Evolutionary conservation across 805 yeast genomes (phyloP), one percentile per base, ranked within the genome.

Genomic region (Lachancea cidri): DNA sequence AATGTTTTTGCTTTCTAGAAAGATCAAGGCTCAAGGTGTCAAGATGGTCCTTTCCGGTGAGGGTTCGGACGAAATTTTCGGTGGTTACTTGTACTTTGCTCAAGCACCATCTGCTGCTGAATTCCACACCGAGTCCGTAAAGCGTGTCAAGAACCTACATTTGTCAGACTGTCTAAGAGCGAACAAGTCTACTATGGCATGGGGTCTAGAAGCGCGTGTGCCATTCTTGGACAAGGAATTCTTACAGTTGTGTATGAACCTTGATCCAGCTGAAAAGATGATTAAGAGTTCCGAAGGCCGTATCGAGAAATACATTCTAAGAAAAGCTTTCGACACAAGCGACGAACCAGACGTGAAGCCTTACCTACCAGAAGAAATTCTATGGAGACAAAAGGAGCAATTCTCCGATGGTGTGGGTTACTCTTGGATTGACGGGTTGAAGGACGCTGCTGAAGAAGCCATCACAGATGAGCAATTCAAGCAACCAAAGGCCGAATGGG

Each of bases 381-480:
- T 93, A 61, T 93, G 97, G 97, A 86, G 99, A 79, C 99, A 93
- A 74, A 93, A 93, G 81, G 99, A 93, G 73, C 99, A 93, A 72
- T 93, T 93, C 72, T 85, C 96, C 41, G 99, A 93, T 61, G 99
- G 99, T 70, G 99, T 93, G 45, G 99, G 99, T 50, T 93, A 93
- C 77, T 87, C 96, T 11, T 93, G 99, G 99, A 93, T 93, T 60
- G 99, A 93, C 66, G 88, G 95, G 42, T 78, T 93, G 64, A 93
- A 93, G 76, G 98, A 93, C 53, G 77, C 93, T 38, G 98, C 98
- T 47, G 95, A 88, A 68, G 75, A 74, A 54, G 75, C 77, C 42
- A 84, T 93, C 47, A 65, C 88, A 33, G 98, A 93, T 63, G 98
- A 89, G 72, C 82, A 87, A 70, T 76, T 93, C 53, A 86, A 86